Evolutionary conservation across 2,329 filamentous ascomycete genomes (phyloP), one percentile per base, ranked within the genome.

Genomic region (Fusarium falciforme): DNA sequence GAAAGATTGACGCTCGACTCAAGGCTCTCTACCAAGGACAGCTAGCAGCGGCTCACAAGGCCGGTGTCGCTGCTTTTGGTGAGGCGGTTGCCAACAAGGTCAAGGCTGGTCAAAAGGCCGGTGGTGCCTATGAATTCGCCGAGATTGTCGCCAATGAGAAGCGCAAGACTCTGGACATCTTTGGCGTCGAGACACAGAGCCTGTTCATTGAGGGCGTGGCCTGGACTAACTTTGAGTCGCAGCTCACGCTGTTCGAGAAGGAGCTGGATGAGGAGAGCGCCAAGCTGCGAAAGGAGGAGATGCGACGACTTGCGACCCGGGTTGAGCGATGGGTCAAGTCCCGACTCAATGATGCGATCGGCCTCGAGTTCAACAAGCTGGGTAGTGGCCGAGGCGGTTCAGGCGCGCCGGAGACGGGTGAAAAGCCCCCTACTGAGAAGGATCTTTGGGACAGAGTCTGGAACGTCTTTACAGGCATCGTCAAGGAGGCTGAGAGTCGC

Each of bases 361-460:
- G 96, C 16, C 85, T 98, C 20, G 95, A 98, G 80, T 98, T 99
- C 88, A 98, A 98, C 85, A 96, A 95, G 81, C 90, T 98, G 58
- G 96, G 96, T 5, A 96, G 94, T 38, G 95, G 95, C 16, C 91
- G 95, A 78, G 94, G 91, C 63, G 95, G 95, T 9, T 90, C 91
- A 60, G 94, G 94, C 62, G 94, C 94, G 1, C 93, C 95, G 1
- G 94, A 95, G 78, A 87, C 88, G 6, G 93, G 92, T 2, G 92
- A 94, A 67, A 94, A 93, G 82, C 91, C 93, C 2, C 79, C 87
- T 1, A 85, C 89, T 0, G 96, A 98, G 82, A 95, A 93, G 81
- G 93, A 95, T 64, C 91, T 99, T 17, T 99, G 97, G 96, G 96
- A 99, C 81, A 92, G 96, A 42, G 93, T 99, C 79, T 99, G 96